Evolutionary conservation across 2,329 filamentous ascomycete species (phyloP).

Genomic region (Fusarium veterinarium): DNA sequence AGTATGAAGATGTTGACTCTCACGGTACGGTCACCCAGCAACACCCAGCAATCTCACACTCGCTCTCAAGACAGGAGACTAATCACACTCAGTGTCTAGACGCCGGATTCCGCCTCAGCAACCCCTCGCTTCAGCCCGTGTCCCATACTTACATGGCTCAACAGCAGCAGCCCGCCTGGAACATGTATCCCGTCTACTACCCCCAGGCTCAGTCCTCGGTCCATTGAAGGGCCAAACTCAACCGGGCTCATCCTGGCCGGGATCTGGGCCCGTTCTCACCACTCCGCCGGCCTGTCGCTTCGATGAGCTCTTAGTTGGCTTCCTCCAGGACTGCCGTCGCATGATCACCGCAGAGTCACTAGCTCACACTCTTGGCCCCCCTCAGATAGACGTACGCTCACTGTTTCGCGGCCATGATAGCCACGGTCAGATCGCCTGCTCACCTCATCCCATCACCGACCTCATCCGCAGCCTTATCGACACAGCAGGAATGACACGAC

Average conservation of each 20-base stretch:
- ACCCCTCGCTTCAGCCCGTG: slow-evolving; percentile 38
- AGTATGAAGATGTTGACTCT: slow-evolving; percentile 53
- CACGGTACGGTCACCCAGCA: slow-evolving; percentile 43
- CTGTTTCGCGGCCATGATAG: slow-evolving; percentile 46
- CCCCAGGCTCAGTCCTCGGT: slow-evolving; percentile 49
- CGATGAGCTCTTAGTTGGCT: slow-evolving; percentile 50
- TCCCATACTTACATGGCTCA: slow-evolving; percentile 44
- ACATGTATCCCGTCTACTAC: slow-evolving; percentile 52
- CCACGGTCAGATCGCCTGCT: slow-evolving; percentile 37
- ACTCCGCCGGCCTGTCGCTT: slow-evolving; percentile 47
- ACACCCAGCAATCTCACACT: background rate
- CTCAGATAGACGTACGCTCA: slow-evolving; percentile 49
- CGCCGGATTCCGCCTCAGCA: slow-evolving; percentile 49
- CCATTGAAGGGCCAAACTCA: slow-evolving; percentile 45
- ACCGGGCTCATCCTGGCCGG: slow-evolving; percentile 46
- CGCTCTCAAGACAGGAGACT: slow-evolving; percentile 37
- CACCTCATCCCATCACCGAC: slow-evolving; percentile 47
- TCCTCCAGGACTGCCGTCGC: slow-evolving; percentile 51
- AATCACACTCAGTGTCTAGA: slow-evolving; percentile 47
- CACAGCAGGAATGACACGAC: slow-evolving; percentile 42
- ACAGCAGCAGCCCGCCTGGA: slow-evolving; percentile 47
- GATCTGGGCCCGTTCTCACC: slow-evolving; percentile 49
- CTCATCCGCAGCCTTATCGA: slow-evolving; percentile 48
- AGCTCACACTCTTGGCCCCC: slow-evolving; percentile 48
- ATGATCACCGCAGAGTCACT: slow-evolving; percentile 45